A percentile compares a stretch with the other conserved stretches of the same genome.
These are phyloP conservation scores for Micractinium conductrix DNA, from an alignment of 139 green algal genomes.

Conservation along the genomic window DNA sequence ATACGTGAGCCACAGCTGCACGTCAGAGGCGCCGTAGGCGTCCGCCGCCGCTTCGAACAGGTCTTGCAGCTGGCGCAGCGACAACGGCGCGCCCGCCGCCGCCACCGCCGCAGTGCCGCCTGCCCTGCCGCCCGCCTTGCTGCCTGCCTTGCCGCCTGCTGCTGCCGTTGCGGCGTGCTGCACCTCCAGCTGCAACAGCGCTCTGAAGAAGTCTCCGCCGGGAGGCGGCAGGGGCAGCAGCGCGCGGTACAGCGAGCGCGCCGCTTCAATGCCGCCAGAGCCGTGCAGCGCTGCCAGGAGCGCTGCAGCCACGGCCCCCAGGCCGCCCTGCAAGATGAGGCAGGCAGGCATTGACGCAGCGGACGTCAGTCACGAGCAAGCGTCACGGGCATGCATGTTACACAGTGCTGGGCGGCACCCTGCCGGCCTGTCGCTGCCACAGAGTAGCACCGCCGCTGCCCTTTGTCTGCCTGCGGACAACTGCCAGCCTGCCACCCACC, in stretches of 20 bases:
- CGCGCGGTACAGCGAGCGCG: constrained; percentile 52
- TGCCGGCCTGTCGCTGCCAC: too few species aligned
- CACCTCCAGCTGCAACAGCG: constrained; percentile 60
- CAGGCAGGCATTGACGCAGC: not conserved
- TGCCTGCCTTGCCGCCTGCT: not conserved
- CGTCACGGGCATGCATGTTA: too few species aligned
- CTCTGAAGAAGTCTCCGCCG: constrained; percentile 67
- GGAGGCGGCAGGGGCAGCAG: constrained; percentile 64
- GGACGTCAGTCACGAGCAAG: too few species aligned
- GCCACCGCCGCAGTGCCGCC: not conserved
- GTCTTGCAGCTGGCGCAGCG: constrained; percentile 13
- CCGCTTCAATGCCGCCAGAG: constrained; percentile 44
- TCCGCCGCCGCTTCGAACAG: constrained; percentile 64
- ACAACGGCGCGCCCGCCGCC: not conserved
- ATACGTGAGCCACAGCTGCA: constrained; percentile 73
- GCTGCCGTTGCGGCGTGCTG: not conserved
- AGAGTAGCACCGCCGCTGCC: too few species aligned
- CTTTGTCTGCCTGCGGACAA: too few species aligned
- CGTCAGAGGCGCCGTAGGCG: constrained; percentile 56
- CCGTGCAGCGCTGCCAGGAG: constrained; percentile 26
- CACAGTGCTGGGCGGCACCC: too few species aligned
- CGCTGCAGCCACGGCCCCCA: constrained; percentile 58
- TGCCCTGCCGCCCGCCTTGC: not conserved
- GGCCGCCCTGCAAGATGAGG: constrained; percentile 36
- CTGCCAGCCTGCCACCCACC: not conserved